phyloP scores from a whole-genome alignment of 1,284 basidiomycete genomes.

The Apiotrichum montevideense region DNA sequence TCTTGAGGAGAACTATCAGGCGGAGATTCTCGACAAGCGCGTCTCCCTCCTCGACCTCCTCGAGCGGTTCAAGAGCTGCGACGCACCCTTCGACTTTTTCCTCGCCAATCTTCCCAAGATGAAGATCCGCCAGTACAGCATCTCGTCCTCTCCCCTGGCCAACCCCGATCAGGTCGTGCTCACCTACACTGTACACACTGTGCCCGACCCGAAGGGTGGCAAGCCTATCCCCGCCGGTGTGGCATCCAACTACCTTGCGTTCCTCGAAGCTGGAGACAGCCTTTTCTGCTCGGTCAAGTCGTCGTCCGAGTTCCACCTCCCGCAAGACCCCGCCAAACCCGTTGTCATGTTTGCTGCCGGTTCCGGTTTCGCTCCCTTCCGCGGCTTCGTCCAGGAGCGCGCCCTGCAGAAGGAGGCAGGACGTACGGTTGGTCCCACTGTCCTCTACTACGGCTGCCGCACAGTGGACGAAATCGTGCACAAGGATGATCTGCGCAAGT shows the following conservation, averaged over 20 bases:
- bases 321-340: slow-evolving; percentile 48
- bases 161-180: slow-evolving; percentile 50
- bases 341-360: slow-evolving; percentile 54
- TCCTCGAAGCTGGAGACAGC: slow-evolving; percentile 48
- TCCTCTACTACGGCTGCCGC: slow-evolving; percentile 54
- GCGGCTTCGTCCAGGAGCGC: slow-evolving; percentile 55
- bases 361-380: slow-evolving; percentile 54
- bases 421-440: slow-evolving; percentile 48
- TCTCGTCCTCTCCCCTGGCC: slow-evolving; percentile 54
- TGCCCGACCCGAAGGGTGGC: slow-evolving; percentile 38
- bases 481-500: slow-evolving; percentile 50
- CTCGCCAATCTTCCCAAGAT: slow-evolving; percentile 18
- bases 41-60: slow-evolving; percentile 49
- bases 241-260: slow-evolving; percentile 52
- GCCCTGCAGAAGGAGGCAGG: slow-evolving; percentile 52
- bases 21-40: slow-evolving; percentile 39
- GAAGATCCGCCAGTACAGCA: slow-evolving; percentile 29
- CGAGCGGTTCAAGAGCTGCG: slow-evolving; percentile 42
- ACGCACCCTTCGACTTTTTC: slow-evolving; percentile 36
- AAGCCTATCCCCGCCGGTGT: slow-evolving; percentile 49
- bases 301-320: slow-evolving; percentile 52
- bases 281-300: slow-evolving; percentile 52
- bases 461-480: slow-evolving; percentile 49
- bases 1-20: slow-evolving; percentile 13
- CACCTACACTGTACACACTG: slow-evolving; percentile 51